These are phyloP conservation scores for Amylocarpus encephaloides DNA, from an alignment of 2,329 filamentous ascomycete species.

Conservation along the genomic window DNA sequence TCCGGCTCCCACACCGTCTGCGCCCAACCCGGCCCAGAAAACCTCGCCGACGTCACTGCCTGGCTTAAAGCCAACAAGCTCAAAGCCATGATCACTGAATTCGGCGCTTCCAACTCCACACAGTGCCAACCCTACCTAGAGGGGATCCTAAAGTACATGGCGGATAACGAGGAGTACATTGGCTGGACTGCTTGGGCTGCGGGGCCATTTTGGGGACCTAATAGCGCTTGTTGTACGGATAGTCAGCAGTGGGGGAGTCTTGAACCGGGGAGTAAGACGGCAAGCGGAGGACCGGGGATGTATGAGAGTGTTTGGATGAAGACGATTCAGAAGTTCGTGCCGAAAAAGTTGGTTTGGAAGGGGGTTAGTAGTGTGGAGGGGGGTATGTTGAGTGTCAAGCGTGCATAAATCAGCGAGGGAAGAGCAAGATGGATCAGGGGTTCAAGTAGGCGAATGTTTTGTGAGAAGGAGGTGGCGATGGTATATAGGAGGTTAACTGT, in stretches of 20 bases:
- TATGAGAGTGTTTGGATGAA: conserved; percentile 42
- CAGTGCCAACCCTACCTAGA: conserved; percentile 37
- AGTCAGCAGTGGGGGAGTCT: conserved; percentile 37
- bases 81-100: conserved; percentile 45
- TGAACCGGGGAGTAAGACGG: conserved; percentile 40
- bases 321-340: conserved; percentile 39
- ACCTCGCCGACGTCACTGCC: conserved; percentile 38
- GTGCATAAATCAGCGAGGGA: not conserved
- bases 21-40: conserved; percentile 34
- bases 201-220: conserved; percentile 42
- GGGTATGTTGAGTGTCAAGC: conserved; percentile 12
- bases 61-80: conserved; percentile 41
- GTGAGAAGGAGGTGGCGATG: too few relatives aligned
- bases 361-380: conserved; percentile 26
- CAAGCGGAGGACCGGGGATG: conserved; percentile 37
- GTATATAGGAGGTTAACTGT: too few relatives aligned
- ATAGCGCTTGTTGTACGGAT: conserved; percentile 39
- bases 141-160: conserved; percentile 41
- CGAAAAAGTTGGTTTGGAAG: conserved; percentile 35
- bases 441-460: too few relatives aligned
- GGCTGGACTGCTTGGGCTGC: conserved; percentile 48
- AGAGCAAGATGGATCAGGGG: too few relatives aligned
- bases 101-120: conserved; percentile 41
- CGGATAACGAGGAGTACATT: conserved; percentile 41
- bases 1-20: conserved; percentile 39